Percentiles rank a stretch among this genome's conserved stretches.
These are phyloP conservation scores for Cystobasidium tubakii DNA, from an alignment of 768 basidiomycete genomes.

Conservation along the genomic window DNA sequence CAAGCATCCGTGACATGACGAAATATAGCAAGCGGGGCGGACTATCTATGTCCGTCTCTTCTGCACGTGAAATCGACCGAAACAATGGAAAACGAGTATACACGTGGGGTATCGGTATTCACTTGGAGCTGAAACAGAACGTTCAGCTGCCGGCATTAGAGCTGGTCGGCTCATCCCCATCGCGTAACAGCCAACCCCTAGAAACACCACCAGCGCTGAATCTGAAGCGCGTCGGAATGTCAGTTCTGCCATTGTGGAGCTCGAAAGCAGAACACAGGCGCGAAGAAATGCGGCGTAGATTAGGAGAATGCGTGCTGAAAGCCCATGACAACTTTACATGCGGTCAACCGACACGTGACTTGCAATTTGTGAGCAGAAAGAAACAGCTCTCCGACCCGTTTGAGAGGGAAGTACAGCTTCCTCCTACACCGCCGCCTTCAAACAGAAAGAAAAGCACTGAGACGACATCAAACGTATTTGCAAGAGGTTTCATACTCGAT, in stretches of 20 bases:
- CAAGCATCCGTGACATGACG: neutral
- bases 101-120: conserved; percentile 44
- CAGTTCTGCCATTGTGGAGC: conserved; percentile 37
- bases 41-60: conserved; percentile 42
- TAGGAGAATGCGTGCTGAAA: conserved; percentile 35
- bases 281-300: conserved; percentile 38
- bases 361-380: neutral
- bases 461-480: neutral
- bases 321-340: conserved; percentile 28
- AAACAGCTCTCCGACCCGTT: neutral
- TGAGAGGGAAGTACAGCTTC: neutral
- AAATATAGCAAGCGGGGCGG: conserved; percentile 37
- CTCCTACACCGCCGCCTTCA: neutral
- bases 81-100: conserved; percentile 35
- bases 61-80: conserved; percentile 30
- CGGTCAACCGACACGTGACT: neutral
- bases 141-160: conserved; percentile 41
- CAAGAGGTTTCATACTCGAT: conserved; percentile 33
- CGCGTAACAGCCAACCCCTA: neutral
- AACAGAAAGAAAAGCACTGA: neutral
- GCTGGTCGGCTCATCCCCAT: conserved; percentile 24
- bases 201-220: neutral
- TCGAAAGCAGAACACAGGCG: conserved; percentile 41
- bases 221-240: conserved; percentile 11
- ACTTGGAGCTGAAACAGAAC: conserved; percentile 41